Evolutionary conservation across 768 basidiomycete species (phyloP).

Genomic region (Russula abietina): DNA sequence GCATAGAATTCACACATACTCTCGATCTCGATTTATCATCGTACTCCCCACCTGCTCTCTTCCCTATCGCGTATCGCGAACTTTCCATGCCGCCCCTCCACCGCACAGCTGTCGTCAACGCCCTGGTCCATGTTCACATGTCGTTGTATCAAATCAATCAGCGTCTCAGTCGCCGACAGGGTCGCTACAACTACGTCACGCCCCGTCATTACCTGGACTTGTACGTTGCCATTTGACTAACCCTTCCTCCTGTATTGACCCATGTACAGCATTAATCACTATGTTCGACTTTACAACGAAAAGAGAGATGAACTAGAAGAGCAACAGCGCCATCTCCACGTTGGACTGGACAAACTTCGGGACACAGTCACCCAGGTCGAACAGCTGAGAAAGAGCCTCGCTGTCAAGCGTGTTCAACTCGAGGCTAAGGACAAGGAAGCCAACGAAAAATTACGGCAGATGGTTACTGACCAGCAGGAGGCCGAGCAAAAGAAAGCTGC

Average conservation of each 20-base stretch:
- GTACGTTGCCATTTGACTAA: slow-evolving; percentile 46
- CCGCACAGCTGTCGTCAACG: slow-evolving; percentile 88
- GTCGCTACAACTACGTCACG: slow-evolving; percentile 95
- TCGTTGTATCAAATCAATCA: slow-evolving; percentile 87
- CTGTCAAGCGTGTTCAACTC: slow-evolving; percentile 87
- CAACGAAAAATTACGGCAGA: slow-evolving; percentile 93
- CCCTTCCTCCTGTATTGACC: slow-evolving; percentile 4
- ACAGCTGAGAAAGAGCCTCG: slow-evolving; percentile 89
- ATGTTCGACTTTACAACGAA: slow-evolving; percentile 89
- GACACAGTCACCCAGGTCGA: slow-evolving; percentile 97
- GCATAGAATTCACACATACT: slow-evolving; percentile 90
- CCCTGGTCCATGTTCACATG: slow-evolving; percentile 85
- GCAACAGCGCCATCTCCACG: slow-evolving; percentile 96
- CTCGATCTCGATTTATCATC: slow-evolving; percentile 86
- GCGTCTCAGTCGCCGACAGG: slow-evolving; percentile 83
- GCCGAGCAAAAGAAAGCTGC: slow-evolving; percentile 97
- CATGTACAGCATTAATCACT: slow-evolving; percentile 81
- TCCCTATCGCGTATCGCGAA: slow-evolving; percentile 86
- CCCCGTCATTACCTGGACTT: slow-evolving; percentile 98
- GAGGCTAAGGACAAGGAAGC: slow-evolving; percentile 92
- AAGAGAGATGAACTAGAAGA: slow-evolving; percentile 98
- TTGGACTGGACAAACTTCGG: slow-evolving; percentile 92
- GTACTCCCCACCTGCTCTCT: slow-evolving; percentile 72
- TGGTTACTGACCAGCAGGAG: slow-evolving; percentile 98
- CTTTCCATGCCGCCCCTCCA: slow-evolving; percentile 84